Conservation (phyloP, 176 grass and related monocot genomes). For the Oryza officinalis region DNA sequence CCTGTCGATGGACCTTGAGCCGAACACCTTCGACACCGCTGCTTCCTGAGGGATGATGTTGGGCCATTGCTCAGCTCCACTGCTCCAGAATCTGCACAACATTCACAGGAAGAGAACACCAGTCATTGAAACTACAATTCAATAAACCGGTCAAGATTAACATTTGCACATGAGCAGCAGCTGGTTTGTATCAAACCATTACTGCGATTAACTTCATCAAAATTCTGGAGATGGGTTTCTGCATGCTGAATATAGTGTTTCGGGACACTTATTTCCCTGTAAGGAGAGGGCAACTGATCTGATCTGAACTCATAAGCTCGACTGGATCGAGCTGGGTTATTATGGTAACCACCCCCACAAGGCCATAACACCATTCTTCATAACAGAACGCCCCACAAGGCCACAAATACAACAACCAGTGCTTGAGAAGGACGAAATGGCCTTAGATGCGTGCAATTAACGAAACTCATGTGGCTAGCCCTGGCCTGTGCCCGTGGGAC, state of each 20-base stretch:
- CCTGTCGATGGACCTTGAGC: conserved; percentile 73
- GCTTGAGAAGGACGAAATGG: conserved; percentile 14
- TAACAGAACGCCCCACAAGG: conserved; percentile 2
- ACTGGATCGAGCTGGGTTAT: background rate
- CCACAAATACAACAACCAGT: conserved; percentile 17
- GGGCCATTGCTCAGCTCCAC: conserved; percentile 82
- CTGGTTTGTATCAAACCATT: background rate
- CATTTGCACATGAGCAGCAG: background rate
- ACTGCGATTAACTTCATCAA: background rate
- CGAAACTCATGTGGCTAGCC: conserved; percentile 24
- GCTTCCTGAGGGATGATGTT: conserved; percentile 80
- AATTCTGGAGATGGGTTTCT: background rate
- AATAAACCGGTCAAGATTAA: background rate
- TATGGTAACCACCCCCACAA: conserved; percentile 31
- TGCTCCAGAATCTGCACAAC: conserved; percentile 77
- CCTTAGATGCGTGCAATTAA: conserved; percentile 11
- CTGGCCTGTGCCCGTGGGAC: background rate
- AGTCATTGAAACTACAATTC: background rate
- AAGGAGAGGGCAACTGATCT: background rate
- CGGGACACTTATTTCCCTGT: background rate
- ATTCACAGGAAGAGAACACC: background rate
- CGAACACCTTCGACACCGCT: conserved; percentile 78
- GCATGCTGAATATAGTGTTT: background rate
- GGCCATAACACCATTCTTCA: conserved; percentile 15
- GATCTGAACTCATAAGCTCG: background rate